Conservation (phyloP, 352 stramenopile genomes). For the Peronospora belbahrii region DNA sequence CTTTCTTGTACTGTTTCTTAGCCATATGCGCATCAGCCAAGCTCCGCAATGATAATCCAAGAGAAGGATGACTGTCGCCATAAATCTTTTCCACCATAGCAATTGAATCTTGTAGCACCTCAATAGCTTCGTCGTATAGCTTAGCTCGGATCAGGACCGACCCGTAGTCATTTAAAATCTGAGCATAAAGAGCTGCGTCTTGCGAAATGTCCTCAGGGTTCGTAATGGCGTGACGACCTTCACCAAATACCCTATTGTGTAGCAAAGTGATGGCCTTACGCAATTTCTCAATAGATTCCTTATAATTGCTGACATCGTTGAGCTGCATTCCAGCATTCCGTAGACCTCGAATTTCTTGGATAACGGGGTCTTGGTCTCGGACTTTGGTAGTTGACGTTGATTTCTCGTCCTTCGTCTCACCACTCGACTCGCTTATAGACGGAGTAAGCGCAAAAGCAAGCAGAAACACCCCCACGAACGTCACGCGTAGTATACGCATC, state of each 20-base stretch:
- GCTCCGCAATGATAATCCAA: conserved; percentile 63
- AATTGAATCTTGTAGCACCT: conserved; percentile 69
- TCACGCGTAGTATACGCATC: conserved; percentile 14
- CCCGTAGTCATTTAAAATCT: conserved; percentile 77
- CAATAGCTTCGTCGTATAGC: conserved; percentile 66
- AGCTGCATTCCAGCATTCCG: conserved; percentile 69
- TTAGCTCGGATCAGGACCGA: conserved; percentile 64
- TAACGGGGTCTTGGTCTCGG: conserved; percentile 52
- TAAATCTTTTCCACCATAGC: conserved; percentile 71
- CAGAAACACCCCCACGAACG: conserved; percentile 23
- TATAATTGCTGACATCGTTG: conserved; percentile 57
- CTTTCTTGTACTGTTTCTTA: conserved; percentile 63
- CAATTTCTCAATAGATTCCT: conserved; percentile 47
- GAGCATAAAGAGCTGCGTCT: conserved; percentile 67
- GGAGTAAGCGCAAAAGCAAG: conserved; percentile 14
- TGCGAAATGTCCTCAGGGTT: conserved; percentile 49
- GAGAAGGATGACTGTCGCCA: conserved; percentile 70
- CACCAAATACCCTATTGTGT: conserved; percentile 64
- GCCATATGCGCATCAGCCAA: conserved; percentile 76
- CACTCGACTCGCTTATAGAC: not conserved
- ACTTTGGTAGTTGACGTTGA: conserved; percentile 21
- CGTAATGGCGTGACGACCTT: conserved; percentile 35
- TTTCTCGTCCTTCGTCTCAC: conserved; percentile 7
- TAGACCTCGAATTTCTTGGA: conserved; percentile 55
- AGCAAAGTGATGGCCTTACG: conserved; percentile 57